phyloP scores from a whole-genome alignment of 23 red algal species.

The Gracilaria vermiculophylla region DNA sequence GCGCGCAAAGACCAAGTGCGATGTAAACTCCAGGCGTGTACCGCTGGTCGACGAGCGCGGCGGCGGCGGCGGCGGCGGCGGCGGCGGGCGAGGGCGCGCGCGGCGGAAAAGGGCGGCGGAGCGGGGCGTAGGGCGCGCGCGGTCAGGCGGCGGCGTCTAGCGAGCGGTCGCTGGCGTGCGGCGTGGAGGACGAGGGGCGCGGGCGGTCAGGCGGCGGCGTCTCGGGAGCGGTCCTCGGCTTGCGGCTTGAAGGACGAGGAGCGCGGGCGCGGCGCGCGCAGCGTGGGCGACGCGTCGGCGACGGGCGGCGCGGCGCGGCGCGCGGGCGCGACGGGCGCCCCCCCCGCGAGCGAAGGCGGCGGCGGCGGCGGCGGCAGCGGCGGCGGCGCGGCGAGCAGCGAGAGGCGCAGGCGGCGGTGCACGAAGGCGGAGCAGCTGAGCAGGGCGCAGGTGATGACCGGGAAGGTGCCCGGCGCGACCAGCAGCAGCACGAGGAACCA shows the following conservation, averaged over 20 bases:
- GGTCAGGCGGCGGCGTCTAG: too few relatives aligned
- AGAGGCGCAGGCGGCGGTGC: neutral
- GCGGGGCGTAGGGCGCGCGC: too few relatives aligned
- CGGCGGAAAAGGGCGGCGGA: too few relatives aligned
- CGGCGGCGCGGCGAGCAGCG: neutral
- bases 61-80: too few relatives aligned
- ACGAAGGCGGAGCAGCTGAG: conserved; percentile 46
- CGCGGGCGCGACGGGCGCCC: neutral
- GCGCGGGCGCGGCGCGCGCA: neutral
- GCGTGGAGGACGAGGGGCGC: too few relatives aligned
- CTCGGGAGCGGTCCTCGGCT: neutral
- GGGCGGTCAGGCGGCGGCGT: neutral
- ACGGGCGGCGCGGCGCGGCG: neutral
- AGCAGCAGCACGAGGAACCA: conserved; percentile 60
- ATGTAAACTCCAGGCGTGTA: too few relatives aligned
- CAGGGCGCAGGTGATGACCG: conserved; percentile 50
- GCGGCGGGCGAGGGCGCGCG: too few relatives aligned
- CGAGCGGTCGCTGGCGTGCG: too few relatives aligned
- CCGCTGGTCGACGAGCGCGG: too few relatives aligned
- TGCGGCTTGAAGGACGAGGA: neutral
- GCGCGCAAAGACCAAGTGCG: too few relatives aligned
- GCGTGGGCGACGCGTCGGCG: neutral
- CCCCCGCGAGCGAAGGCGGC: too few relatives aligned
- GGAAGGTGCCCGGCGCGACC: conserved; percentile 62
- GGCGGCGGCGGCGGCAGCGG: too few relatives aligned